These are phyloP conservation scores for Mortierella sp. DNA, from an alignment of 371 early-diverging fungal genomes.

Conservation along the genomic window DNA sequence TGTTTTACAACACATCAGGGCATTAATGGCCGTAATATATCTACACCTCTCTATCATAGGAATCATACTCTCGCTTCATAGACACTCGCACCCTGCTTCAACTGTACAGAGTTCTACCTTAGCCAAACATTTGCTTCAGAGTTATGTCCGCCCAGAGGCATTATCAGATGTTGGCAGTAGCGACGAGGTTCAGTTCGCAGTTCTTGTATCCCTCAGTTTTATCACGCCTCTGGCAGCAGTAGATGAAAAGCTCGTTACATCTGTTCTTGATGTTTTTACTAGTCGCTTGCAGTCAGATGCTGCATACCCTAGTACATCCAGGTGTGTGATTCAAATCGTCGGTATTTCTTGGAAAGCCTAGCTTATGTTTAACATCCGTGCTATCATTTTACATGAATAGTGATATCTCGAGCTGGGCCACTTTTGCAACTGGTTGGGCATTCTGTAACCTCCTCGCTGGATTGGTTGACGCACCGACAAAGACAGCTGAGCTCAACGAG, in stretches of 20 bases:
- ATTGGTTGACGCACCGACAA: slow-evolving; percentile 63
- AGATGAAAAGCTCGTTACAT: slow-evolving; percentile 60
- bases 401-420: slow-evolving; percentile 46
- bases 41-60: slow-evolving; percentile 14
- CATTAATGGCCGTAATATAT: not conserved
- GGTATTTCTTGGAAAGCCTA: too few species aligned
- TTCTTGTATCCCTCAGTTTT: slow-evolving; percentile 62
- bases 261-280: slow-evolving; percentile 34
- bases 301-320: slow-evolving; percentile 10
- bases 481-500: slow-evolving; percentile 53
- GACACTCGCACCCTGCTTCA: slow-evolving; percentile 47
- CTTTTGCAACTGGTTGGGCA: slow-evolving; percentile 68
- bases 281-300: slow-evolving; percentile 28
- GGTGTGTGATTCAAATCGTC: slow-evolving; percentile 7
- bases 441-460: slow-evolving; percentile 61
- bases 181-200: slow-evolving; percentile 74
- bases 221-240: slow-evolving; percentile 61
- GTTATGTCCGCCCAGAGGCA: slow-evolving; percentile 32
- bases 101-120: slow-evolving; percentile 43
- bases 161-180: slow-evolving; percentile 55
- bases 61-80: slow-evolving; percentile 44
- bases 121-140: slow-evolving; percentile 41
- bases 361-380: too few species aligned
- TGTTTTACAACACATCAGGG: not conserved
- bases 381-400: slow-evolving; percentile 2